Conservation (phyloP, 768 basidiomycete genomes). For the Lentinula detonsa region DNA sequence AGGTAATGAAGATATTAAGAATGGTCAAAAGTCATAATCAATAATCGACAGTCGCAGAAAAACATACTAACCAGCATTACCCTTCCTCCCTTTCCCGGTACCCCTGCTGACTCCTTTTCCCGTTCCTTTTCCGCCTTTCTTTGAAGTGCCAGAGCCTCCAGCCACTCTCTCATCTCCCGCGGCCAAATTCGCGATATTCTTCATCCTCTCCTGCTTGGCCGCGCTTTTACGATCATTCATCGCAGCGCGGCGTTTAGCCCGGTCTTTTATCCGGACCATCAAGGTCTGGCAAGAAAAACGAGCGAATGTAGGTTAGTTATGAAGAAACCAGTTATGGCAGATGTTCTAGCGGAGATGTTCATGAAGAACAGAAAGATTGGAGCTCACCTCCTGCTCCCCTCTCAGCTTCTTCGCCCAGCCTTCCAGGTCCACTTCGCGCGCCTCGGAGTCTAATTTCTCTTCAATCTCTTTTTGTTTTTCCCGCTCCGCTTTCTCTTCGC, state of each 20-base stretch:
- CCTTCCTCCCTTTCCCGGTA: conserved; percentile 82
- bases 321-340: too few relatives aligned
- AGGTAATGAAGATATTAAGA: not conserved
- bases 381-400: conserved; percentile 70
- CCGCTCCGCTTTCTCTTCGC: conserved; percentile 54
- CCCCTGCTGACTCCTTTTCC: conserved; percentile 29
- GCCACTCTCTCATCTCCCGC: conserved; percentile 52
- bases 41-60: not conserved
- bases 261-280: conserved; percentile 81
- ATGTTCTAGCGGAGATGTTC: too few relatives aligned
- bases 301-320: conserved; percentile 31
- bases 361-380: not conserved
- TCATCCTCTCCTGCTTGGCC: conserved; percentile 93
- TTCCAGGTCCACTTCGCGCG: conserved; percentile 61
- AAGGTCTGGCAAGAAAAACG: conserved; percentile 42
- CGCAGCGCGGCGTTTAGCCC: conserved; percentile 73
- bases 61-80: conserved; percentile 55
- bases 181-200: conserved; percentile 88
- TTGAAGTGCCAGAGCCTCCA: not conserved
- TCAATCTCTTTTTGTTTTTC: conserved; percentile 73
- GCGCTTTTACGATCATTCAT: conserved; percentile 90
- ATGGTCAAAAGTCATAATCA: not conserved
- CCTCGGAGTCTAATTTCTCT: conserved; percentile 64
- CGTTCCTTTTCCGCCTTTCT: not conserved
- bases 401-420: conserved; percentile 74